Conservation (phyloP, 1,284 basidiomycete species). For the Amylostereum chailletii region DNA sequence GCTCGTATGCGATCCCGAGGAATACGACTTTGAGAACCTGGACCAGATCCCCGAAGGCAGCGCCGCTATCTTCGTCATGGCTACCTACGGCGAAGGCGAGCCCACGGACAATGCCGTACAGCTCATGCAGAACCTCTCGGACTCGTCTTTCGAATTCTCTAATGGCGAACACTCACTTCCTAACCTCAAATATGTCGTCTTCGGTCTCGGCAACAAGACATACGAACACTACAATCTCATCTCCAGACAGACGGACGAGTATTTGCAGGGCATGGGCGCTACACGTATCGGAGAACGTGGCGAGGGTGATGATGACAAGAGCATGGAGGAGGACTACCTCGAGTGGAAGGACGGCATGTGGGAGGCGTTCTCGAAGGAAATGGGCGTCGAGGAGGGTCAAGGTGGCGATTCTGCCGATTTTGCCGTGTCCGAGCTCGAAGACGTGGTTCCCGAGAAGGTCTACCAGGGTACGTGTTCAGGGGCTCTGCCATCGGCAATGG, state of each 20-base stretch:
- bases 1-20: constrained; percentile 91
- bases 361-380: constrained; percentile 72
- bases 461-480: constrained; percentile 62
- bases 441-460: constrained; percentile 75
- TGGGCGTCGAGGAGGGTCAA: constrained; percentile 92
- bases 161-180: constrained; percentile 71
- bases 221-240: constrained; percentile 96
- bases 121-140: constrained; percentile 87
- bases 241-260: constrained; percentile 71
- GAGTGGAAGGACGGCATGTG: constrained; percentile 99
- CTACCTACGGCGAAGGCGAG: constrained; percentile 98
- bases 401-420: constrained; percentile 96
- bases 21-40: constrained; percentile 96
- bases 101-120: constrained; percentile 98
- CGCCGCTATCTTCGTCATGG: constrained; percentile 90
- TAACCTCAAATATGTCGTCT: constrained; percentile 92
- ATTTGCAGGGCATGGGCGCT: constrained; percentile 76
- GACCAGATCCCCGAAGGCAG: constrained; percentile 84
- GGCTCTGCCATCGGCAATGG: background rate
- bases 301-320: constrained; percentile 98
- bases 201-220: constrained; percentile 91
- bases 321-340: constrained; percentile 99
- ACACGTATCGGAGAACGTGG: constrained; percentile 85
- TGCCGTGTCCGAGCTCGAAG: constrained; percentile 74
- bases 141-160: constrained; percentile 81